phyloP scores from a whole-genome alignment of 345 rosid species.

The Gossypium ekmanianum region DNA sequence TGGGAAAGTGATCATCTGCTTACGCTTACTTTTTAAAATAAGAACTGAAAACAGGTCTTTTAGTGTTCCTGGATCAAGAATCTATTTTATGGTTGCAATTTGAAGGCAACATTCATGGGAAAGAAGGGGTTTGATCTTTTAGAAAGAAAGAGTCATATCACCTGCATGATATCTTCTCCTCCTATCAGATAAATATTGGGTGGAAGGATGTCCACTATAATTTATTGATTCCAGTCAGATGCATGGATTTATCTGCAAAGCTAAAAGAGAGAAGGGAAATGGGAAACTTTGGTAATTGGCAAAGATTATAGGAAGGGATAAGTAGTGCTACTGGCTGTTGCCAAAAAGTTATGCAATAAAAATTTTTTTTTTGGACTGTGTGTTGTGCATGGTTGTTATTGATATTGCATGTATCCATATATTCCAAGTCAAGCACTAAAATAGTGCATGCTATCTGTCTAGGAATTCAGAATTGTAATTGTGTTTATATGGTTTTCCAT shows the following conservation, averaged over 20 bases:
- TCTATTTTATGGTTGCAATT: not conserved
- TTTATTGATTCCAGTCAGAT: not conserved
- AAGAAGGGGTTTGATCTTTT: not conserved
- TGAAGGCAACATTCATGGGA: not conserved
- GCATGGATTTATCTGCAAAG: not conserved
- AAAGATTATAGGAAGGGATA: conserved; percentile 4
- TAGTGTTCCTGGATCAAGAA: not conserved
- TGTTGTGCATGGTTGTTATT: conserved; percentile 2
- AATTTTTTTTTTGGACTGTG: not conserved
- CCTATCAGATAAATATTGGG: not conserved
- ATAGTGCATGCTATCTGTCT: not conserved
- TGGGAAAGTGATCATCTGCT: not conserved
- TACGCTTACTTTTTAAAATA: not conserved
- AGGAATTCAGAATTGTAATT: not conserved
- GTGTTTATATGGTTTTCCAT: not conserved
- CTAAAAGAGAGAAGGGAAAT: conserved; percentile 4
- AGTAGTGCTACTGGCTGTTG: not conserved
- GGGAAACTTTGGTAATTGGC: not conserved
- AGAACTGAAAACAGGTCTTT: not conserved
- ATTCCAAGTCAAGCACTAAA: not conserved
- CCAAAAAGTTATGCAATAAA: not conserved
- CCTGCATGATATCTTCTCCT: conserved; percentile 4
- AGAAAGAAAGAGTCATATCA: not conserved
- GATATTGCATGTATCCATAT: not conserved
- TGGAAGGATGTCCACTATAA: not conserved